A percentile compares a stretch with the other conserved stretches of the same genome.
Conservation (phyloP, 2,329 filamentous ascomycete genomes). For the Colletotrichum chlorophyti region DNA sequence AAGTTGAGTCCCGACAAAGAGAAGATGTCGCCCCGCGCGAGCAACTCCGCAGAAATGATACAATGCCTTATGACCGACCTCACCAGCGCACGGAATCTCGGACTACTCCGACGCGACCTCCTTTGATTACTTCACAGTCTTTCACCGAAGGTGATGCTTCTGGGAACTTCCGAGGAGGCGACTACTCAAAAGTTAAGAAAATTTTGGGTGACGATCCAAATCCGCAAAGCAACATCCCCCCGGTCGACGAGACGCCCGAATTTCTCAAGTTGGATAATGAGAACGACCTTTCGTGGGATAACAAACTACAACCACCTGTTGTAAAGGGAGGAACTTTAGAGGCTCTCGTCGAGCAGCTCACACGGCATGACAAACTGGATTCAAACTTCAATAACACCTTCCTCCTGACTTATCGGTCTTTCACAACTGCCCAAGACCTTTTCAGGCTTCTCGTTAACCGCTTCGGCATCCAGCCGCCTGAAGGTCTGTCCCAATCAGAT, state of each 20-base stretch:
- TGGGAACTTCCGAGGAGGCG: slow-evolving; percentile 63
- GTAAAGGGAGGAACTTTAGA: slow-evolving; percentile 90
- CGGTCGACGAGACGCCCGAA: slow-evolving; percentile 79
- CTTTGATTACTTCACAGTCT: slow-evolving; percentile 63
- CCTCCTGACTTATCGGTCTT: slow-evolving; percentile 94
- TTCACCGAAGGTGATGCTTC: slow-evolving; percentile 67
- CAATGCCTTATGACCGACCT: slow-evolving; percentile 60
- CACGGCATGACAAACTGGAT: slow-evolving; percentile 93
- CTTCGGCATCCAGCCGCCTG: slow-evolving; percentile 91
- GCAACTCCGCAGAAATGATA: slow-evolving; percentile 62
- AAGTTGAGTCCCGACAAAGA: slow-evolving; percentile 46
- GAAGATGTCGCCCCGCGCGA: slow-evolving; percentile 56
- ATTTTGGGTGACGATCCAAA: slow-evolving; percentile 71
- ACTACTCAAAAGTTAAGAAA: slow-evolving; percentile 69
- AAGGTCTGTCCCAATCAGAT: slow-evolving; percentile 76
- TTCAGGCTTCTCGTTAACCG: slow-evolving; percentile 92
- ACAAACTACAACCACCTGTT: slow-evolving; percentile 75
- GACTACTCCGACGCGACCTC: slow-evolving; percentile 48
- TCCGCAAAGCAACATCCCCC: slow-evolving; percentile 50
- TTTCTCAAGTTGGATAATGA: slow-evolving; percentile 89
- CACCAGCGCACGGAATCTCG: slow-evolving; percentile 66
- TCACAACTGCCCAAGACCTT: slow-evolving; percentile 87
- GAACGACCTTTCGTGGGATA: slow-evolving; percentile 87
- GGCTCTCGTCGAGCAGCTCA: slow-evolving; percentile 92
- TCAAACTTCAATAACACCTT: slow-evolving; percentile 98